Evolutionary conservation across 257 asterid species (phyloP), one percentile per base, ranked within the genome.

Genomic region (Nicotiana benthamiana): DNA sequence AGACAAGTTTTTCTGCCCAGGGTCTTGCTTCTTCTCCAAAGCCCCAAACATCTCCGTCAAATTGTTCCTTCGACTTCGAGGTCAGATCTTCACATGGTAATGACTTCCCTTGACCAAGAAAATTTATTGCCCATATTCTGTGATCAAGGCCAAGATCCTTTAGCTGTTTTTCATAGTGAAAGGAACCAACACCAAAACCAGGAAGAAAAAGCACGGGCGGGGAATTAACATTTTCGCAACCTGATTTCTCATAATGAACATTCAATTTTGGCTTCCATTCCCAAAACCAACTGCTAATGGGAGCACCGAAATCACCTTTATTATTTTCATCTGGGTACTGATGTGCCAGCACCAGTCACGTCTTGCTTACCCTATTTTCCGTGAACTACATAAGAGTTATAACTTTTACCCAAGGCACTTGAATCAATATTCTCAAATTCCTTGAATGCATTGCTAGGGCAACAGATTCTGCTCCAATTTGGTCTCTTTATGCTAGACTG

Each of bases 111-210:
- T 94, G 98, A 26, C 98, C 97, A 54, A 93, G 93, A 85, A 91
- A 94, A 86, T 94, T 97, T 7, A 91, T 81, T 2, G 98, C 97
- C 88, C 89, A 91, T 12, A 82, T 84, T 87, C 98, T 89, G 79
- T 85, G 85, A 85, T 92, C 96, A 56, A 91, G 93, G 16, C 98
- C 98, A 62, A 94, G 96, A 92, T 93, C 98, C 85, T 89, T 89
- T 28, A 94, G 80, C 89, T 94, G 98, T 78, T 93, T 94, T 56
- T 94, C 91, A 81, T 93, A 94, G 80, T 94, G 98, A 85, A 94
- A 94, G 40, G 98, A 94, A 82, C 98, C 98, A 75, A 91, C 97
- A 3, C 97, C 98, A 81, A 94, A 94, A 46, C 97, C 97, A 4
- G 98, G 98, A 61, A 94, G 97, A 85, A 93, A 93, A 77, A 94